Evolutionary conservation across 2,329 filamentous ascomycete species (phyloP), one percentile per base, ranked within the genome.

Genomic region (Xylariaceae sp.): DNA sequence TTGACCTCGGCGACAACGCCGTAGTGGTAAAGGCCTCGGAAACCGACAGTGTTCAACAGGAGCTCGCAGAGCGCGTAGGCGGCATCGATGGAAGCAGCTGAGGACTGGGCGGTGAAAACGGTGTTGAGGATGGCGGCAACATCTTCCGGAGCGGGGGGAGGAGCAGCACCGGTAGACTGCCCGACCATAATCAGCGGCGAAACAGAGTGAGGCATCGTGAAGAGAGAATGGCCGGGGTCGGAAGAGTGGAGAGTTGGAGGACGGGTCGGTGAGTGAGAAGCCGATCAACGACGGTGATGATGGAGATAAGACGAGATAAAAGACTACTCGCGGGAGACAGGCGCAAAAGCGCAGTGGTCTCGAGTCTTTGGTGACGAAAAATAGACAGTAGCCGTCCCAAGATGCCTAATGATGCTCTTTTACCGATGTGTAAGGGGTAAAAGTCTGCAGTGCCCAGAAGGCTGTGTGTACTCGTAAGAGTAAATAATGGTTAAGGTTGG

Each of bases 91-190:
- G 88, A 88, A 62, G 83, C 80, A 69, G 85, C 80, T 2, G 88
- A 90, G 3, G 85, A 85, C 70, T 85, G 78, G 45, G 88, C 84
- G 51, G 79, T 83, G 74, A 92, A 90, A 65, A 90, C 82, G 53
- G 81, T 86, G 67, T 84, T 77, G 67, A 92, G 72, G 49, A 91
- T 75, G 58, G 82, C 80, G 62, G 81, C 75, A 63, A 93, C 77
- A 63, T 91, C 89, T 65, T 86, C 83, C 68, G 83, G 76, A 37
- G 85, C 82, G 63, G 88, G 87, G 65, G 85, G 79, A 67, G 81
- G 79, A 73, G 77, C 72, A 69, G 77, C 74, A 65, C 75, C 77
- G 53, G 61, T 65, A 17, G 65, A 68, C 66, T 75, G 75, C 66
- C 77, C 77, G 67, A 80, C 76, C 75, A 80, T 76, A 68, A 74